A percentile compares a stretch with the other conserved stretches of the same genome.
Conservation (phyloP, 2,329 filamentous ascomycete species). For the Trichoderma sp. region DNA sequence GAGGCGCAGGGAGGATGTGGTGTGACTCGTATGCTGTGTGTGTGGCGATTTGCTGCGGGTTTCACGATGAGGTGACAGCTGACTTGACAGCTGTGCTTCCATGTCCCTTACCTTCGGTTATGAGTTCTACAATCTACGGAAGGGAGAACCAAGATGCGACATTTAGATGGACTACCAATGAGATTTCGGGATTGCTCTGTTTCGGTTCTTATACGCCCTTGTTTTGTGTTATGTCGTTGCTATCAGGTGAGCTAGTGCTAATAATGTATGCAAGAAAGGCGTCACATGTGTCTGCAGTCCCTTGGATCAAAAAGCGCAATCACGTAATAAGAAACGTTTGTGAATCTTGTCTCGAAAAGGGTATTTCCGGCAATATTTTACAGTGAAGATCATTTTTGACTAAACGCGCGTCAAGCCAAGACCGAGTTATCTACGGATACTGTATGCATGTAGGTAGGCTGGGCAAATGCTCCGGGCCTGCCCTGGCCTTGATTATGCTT, state of each 20-base stretch:
- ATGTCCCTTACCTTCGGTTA: neutral
- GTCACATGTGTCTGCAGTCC: conserved; percentile 5
- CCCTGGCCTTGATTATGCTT: neutral
- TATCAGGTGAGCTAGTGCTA: conserved; percentile 8
- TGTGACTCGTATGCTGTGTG: neutral
- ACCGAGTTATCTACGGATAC: neutral
- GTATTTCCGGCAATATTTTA: too few relatives aligned
- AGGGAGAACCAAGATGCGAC: neutral
- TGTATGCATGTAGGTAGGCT: neutral
- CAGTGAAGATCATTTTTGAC: neutral
- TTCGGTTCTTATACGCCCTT: neutral
- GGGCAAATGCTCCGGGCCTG: neutral
- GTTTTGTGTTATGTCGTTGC: neutral
- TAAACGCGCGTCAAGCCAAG: conserved; percentile 25
- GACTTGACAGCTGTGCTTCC: neutral
- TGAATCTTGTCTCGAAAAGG: neutral
- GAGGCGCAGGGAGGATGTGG: neutral
- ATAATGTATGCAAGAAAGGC: conserved; percentile 16
- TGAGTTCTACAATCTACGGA: neutral
- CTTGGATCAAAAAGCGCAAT: neutral
- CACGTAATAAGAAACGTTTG: neutral
- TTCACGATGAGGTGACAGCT: neutral
- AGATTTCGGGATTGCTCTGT: neutral
- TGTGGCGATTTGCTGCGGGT: neutral
- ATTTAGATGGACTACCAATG: neutral